Evolutionary conservation across 73 alveolate genomes (phyloP).

Genomic region (Paraurostyla sp.): DNA sequence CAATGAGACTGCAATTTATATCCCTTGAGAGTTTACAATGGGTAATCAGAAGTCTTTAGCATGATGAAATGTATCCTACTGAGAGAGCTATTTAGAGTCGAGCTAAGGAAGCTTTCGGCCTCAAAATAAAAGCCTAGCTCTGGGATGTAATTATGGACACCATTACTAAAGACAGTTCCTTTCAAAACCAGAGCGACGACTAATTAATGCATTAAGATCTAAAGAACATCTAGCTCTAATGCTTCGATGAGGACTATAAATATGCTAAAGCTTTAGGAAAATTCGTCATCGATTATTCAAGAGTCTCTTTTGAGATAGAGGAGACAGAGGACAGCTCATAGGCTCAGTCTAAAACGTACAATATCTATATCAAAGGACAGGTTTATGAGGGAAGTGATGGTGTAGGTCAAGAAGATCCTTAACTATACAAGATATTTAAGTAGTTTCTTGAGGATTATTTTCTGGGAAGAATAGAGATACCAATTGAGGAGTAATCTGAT

Average conservation of each 20-base stretch:
- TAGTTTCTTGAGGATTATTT: conserved; percentile 63
- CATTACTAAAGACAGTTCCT: conserved; percentile 18
- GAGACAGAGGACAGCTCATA: conserved; percentile 21
- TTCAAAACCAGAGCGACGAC: not conserved
- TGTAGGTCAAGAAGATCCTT: not conserved
- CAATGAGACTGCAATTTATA: conserved; percentile 64
- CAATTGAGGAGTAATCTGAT: not conserved
- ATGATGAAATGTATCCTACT: conserved; percentile 85
- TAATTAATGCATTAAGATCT: not conserved
- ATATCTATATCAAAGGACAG: conserved; percentile 11
- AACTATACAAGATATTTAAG: conserved; percentile 36
- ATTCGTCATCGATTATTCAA: not conserved
- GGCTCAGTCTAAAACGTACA: conserved; percentile 1
- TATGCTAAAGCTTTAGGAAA: not conserved
- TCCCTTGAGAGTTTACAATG: conserved; percentile 83
- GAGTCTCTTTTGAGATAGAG: not conserved
- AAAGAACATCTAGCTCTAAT: not conserved
- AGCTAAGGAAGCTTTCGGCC: conserved; percentile 83
- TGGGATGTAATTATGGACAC: conserved; percentile 85
- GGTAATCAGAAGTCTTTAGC: conserved; percentile 74
- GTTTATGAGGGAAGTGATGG: conserved; percentile 28
- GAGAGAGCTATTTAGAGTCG: conserved; percentile 84
- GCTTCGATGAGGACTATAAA: not conserved
- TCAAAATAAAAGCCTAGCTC: conserved; percentile 70
- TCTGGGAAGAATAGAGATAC: conserved; percentile 42